Conservation (phyloP, 805 yeast species). For the Torulaspora gathmanii region DNA sequence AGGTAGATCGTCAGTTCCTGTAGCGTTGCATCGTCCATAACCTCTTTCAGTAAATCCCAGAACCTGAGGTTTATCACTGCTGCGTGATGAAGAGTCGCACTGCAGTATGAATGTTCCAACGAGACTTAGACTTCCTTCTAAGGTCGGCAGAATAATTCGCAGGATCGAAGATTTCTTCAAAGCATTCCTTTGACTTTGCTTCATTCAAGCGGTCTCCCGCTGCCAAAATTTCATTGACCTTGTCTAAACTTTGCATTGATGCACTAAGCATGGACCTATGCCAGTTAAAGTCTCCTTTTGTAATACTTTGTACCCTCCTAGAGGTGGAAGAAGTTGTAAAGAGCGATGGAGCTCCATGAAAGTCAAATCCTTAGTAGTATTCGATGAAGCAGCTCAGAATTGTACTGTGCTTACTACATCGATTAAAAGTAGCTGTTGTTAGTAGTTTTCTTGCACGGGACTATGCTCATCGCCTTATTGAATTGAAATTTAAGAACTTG, state of each 20-base stretch:
- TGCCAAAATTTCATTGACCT: slow-evolving; percentile 5
- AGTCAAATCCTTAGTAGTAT: no score
- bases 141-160: not conserved
- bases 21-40: slow-evolving; percentile 11
- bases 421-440: no score
- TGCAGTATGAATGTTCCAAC: slow-evolving; percentile 12
- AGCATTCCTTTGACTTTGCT: slow-evolving; percentile 9
- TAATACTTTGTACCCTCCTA: no score
- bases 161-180: slow-evolving; percentile 4
- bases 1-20: slow-evolving; percentile 10
- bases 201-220: slow-evolving; percentile 1
- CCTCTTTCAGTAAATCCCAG: slow-evolving; percentile 10
- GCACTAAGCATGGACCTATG: not conserved
- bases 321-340: no score
- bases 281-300: no score
- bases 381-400: no score
- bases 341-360: no score
- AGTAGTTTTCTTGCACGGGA: no score
- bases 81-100: slow-evolving; percentile 13
- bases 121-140: slow-evolving; percentile 1
- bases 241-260: not conserved
- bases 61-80: slow-evolving; percentile 10
- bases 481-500: no score
- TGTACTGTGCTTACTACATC: no score
- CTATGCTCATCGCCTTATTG: no score